Conservation (phyloP, 2,329 filamentous ascomycete species). For the Teratosphaeria zuluensis region DNA sequence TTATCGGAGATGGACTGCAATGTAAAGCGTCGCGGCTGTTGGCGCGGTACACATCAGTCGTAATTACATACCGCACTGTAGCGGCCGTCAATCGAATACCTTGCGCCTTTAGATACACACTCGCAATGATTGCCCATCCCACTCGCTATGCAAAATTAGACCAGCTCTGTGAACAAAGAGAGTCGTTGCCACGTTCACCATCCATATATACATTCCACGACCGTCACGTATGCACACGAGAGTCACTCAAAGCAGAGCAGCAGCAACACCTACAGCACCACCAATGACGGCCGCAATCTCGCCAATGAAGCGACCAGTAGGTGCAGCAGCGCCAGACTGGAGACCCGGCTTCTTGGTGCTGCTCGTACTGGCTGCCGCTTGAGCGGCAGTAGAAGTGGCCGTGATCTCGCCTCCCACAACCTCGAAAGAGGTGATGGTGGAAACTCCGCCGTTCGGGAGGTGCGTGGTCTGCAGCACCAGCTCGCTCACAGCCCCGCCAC, state of each 20-base stretch:
- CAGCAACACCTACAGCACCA: constrained; percentile 25
- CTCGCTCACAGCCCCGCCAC: constrained; percentile 30
- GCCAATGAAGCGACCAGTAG: constrained; percentile 15
- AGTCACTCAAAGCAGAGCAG: constrained; percentile 21
- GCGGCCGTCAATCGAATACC: not conserved
- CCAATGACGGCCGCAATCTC: constrained; percentile 25
- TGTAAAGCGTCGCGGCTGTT: not conserved
- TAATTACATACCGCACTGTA: not conserved
- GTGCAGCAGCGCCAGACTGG: constrained; percentile 28
- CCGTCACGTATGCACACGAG: no score
- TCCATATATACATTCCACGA: not conserved
- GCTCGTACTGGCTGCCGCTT: constrained; percentile 5
- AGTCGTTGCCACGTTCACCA: not conserved
- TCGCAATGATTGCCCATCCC: not conserved
- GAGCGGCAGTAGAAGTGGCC: constrained; percentile 6
- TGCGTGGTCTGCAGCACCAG: constrained; percentile 29
- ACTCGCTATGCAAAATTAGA: not conserved
- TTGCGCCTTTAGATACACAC: not conserved
- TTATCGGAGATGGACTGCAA: no score
- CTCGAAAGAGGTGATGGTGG: constrained; percentile 36
- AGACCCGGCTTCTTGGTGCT: constrained; percentile 24
- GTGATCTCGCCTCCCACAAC: constrained; percentile 27
- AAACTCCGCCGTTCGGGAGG: constrained; percentile 25
- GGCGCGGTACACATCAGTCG: not conserved
- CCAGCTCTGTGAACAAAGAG: not conserved